Conservation (phyloP, 345 rosid genomes). For the Salix caprea region DNA sequence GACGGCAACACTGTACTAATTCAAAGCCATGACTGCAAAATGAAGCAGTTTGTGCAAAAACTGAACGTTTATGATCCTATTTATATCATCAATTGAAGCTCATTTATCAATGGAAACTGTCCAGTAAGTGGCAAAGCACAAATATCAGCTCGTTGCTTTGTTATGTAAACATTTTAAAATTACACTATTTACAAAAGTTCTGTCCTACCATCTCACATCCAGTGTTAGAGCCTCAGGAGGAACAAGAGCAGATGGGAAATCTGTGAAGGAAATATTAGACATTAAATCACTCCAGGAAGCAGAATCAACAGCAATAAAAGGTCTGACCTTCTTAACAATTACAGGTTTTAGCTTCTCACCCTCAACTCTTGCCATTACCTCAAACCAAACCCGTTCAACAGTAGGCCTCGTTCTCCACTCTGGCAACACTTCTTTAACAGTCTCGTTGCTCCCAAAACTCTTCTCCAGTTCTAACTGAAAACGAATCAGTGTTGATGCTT, state of each 20-base stretch:
- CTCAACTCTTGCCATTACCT: constrained; percentile 53
- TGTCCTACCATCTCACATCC: constrained; percentile 68
- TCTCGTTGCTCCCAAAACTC: constrained; percentile 37
- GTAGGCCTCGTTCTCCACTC: constrained; percentile 69
- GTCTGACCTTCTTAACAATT: constrained; percentile 45
- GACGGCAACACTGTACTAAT: too few species aligned
- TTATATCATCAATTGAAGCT: background rate
- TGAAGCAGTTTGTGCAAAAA: background rate
- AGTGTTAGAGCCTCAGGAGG: constrained; percentile 79
- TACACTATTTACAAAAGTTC: constrained; percentile 19
- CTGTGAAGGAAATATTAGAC: constrained; percentile 67
- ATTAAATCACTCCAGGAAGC: constrained; percentile 64
- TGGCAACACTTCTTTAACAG: constrained; percentile 20
- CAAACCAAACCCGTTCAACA: constrained; percentile 60
- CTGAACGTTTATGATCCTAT: background rate
- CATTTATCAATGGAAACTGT: background rate
- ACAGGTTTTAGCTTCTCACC: constrained; percentile 49
- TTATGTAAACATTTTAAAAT: background rate
- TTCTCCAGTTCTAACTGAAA: constrained; percentile 65
- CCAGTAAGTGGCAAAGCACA: background rate
- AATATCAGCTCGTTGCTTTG: background rate
- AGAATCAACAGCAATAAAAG: constrained; percentile 55
- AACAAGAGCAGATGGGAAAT: constrained; percentile 65
- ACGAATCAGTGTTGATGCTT: constrained; percentile 40
- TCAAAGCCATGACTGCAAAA: background rate